Evolutionary conservation across 495 filamentous ascomycete genomes (phyloP), one percentile per base, ranked within the genome.

Genomic region (Astrothelium macrocarpum): DNA sequence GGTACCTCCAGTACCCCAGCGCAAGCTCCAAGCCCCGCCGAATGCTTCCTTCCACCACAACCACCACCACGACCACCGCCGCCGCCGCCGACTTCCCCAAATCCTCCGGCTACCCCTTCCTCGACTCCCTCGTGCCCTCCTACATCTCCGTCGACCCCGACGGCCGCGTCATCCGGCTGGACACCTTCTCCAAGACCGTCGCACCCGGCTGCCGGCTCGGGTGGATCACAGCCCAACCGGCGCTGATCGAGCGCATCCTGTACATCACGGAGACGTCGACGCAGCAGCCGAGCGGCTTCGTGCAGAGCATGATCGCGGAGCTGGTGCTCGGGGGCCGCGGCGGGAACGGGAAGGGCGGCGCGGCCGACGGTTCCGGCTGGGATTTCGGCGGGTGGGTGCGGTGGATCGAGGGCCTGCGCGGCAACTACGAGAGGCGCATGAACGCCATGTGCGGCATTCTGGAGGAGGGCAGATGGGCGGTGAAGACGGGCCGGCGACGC

Each of bases 1-100:
- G 91, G 90, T 93, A 94, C 71, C 81, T 97, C 14, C 93, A 96
- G 70, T 96, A 83, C 67, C 90, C 90, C 1, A 89, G 87, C 2
- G 85, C 85, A 7, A 68, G 64, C 3, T 77, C 79, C 39, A 25
- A 58, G 32, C 59, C 29, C 61, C 16, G 63, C 65, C 34, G 34
- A 34, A 45, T 61, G 25, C 56, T 63, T 53, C 45, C 62, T 60
- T 61, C 43, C 59, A 73, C 59, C 65, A 66, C 66, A 31, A 66
- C 60, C 39, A 68, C 62, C 29, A 64, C 53, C 32, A 46, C 60
- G 26, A 25, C 62, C 64, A 23, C 67, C 2, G 26, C 68, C 53
- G 60, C 68, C 60, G 60, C 59, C 25, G 53, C 46, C 43, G 53
- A 61, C 59, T 61, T 70, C 49, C 65, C 65, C 49, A 84, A 80